A percentile compares a stretch with the other conserved stretches of the same genome.
These are phyloP conservation scores for Bipolaris cookei DNA, from an alignment of 2,329 filamentous ascomycete species.

Conservation along the genomic window DNA sequence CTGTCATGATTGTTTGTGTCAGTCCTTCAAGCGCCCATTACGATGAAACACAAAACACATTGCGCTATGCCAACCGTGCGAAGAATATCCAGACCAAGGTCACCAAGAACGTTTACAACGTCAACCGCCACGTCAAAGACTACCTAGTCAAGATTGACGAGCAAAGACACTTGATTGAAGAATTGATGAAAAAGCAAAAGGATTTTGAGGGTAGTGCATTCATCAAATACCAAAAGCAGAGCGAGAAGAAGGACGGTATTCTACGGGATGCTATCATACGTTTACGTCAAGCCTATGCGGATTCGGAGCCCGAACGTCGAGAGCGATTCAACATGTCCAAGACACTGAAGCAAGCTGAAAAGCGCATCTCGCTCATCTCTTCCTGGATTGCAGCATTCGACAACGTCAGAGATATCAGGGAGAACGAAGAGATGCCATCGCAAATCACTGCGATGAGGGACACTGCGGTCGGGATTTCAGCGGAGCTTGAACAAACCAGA, in stretches of 20 bases:
- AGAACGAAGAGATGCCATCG: conserved; percentile 71
- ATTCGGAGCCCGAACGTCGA: conserved; percentile 76
- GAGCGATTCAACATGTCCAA: conserved; percentile 82
- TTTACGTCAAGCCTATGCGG: conserved; percentile 82
- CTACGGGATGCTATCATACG: conserved; percentile 79
- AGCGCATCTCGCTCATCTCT: conserved; percentile 83
- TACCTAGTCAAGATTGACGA: conserved; percentile 99
- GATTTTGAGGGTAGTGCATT: conserved; percentile 83
- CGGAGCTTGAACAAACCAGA: conserved; percentile 87
- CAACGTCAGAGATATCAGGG: conserved; percentile 73
- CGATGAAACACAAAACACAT: conserved; percentile 96
- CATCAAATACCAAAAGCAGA: conserved; percentile 87
- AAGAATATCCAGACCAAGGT: conserved; percentile 99
- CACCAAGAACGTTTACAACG: conserved; percentile 98
- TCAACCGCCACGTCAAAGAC: conserved; percentile 98
- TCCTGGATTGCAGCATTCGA: conserved; percentile 95
- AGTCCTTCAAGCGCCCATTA: conserved; percentile 96
- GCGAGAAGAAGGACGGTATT: conserved; percentile 79
- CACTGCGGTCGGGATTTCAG: conserved; percentile 83
- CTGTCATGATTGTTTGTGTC: conserved; percentile 99
- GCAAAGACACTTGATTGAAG: conserved; percentile 95
- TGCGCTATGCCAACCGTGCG: conserved; percentile 94
- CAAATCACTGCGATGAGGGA: conserved; percentile 72
- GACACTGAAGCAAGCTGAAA: conserved; percentile 80
- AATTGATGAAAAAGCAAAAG: conserved; percentile 90